A percentile compares a stretch with the other conserved stretches of the same genome.
These are phyloP conservation scores for Coniochaeta sp. DNA, from an alignment of 2,329 filamentous ascomycete genomes.

Conservation along the genomic window DNA sequence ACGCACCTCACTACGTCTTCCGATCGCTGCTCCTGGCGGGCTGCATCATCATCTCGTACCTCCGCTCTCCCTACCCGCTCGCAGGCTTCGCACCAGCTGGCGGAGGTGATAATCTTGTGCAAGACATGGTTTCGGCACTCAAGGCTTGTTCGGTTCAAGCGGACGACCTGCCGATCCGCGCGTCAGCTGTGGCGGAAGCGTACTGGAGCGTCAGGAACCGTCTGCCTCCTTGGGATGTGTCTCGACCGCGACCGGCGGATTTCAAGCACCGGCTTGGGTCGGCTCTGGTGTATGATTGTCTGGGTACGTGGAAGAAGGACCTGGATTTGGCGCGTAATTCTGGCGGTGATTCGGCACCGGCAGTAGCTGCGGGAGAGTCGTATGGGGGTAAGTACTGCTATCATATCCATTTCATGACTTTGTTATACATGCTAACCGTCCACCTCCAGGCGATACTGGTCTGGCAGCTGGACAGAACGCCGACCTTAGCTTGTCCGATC, in stretches of 20 bases:
- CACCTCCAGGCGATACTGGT: conserved; percentile 4
- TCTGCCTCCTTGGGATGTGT: conserved; percentile 26
- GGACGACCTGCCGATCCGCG: conserved; percentile 39
- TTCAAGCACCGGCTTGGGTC: conserved; percentile 40
- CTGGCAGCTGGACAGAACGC: conserved; percentile 6
- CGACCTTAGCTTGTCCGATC: conserved; percentile 19
- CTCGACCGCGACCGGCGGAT: conserved; percentile 14
- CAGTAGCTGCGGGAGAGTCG: background rate
- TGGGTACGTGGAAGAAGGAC: conserved; percentile 37
- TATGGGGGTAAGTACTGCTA: background rate
- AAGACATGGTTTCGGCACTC: conserved; percentile 26
- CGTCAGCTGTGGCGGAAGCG: conserved; percentile 38
- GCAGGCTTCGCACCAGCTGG: conserved; percentile 9
- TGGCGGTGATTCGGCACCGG: conserved; percentile 9
- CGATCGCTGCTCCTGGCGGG: conserved; percentile 37
- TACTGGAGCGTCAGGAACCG: conserved; percentile 36
- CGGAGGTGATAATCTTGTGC: conserved; percentile 17
- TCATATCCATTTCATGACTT: too few species aligned
- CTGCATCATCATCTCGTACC: conserved; percentile 36
- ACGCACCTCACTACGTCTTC: conserved; percentile 43
- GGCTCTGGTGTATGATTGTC: conserved; percentile 42
- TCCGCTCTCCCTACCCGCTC: conserved; percentile 34
- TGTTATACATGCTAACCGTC: too few species aligned
- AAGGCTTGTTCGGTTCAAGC: conserved; percentile 39
- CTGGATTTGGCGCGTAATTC: conserved; percentile 27